Evolutionary conservation across 176 grass and related monocot species (phyloP), one percentile per base, ranked within the genome.

Genomic region (Stipa capillata): DNA sequence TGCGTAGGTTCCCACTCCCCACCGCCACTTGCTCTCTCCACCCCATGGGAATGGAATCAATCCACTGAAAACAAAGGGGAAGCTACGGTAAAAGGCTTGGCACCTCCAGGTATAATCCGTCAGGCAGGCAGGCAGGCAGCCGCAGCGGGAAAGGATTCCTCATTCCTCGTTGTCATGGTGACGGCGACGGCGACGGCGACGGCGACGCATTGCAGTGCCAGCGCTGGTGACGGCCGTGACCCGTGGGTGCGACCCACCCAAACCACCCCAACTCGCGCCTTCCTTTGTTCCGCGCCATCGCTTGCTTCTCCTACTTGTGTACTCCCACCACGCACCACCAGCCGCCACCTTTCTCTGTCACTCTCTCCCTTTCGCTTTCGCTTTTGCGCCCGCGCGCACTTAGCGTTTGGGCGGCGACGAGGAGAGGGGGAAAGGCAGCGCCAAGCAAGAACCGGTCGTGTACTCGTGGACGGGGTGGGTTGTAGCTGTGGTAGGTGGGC

Each of bases 301-400:
- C 87, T 85, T 79, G 76, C 91, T 89, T 89, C 80, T 67, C 66
- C 86, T 48, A 79, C 85, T 88, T 85, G 80, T 70, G 62, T 80
- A 67, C 72, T 81, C 72, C 76, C 59, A 88, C 79, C 85, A 69
- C 74, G 74, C 67, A 60, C 39, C 14, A 15, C 63, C 37, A 3
- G 36, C 41, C 1, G 12, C 66, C 23, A 0, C 41, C 40, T 29
- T 69, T 69, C 66, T 34, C 58, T 63, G 40, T 8, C 57, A 0
- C 17, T 28, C 72, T 20, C 21, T 53, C 56, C 42, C 84, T n/a
- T n/a, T n/a, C n/a, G n/a, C n/a, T 69, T 43, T 88, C 81, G 10
- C 87, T 89, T 76, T 89, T 85, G 33, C 52, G 29, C 79, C 74
- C 57, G 74, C 57, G 42, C 82, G 82, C 77, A 71, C 82, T 89